Evolutionary conservation across 306 rosid species (phyloP), one percentile per base, ranked within the genome.

Genomic region (Cucurbita moschata): DNA sequence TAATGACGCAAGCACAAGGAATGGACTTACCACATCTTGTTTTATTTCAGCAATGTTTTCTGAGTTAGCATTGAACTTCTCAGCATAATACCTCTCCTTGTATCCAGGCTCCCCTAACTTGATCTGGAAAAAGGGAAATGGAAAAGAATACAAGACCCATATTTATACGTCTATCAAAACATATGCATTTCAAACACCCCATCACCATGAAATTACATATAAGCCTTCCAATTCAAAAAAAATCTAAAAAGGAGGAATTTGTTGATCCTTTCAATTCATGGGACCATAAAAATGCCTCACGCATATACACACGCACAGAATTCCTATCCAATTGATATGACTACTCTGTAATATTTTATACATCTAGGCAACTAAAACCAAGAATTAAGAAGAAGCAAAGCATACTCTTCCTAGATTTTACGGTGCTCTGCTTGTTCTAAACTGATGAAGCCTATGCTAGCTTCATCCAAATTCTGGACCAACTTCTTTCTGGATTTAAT

Each of bases 21-120:
- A 46, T 35, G 67, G 57, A 67, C 85, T 81, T 75, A 86, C 98
- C 39, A 76, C 46, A 70, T 89, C 94, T 65, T 82, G 83, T 76
- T 51, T 90, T 30, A 89, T 76, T 81, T 78, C 79, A 11, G 88
- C 90, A 78, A 89, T 89, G 77, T 89, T 89, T 80, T 84, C 92
- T 11, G 70, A 79, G 52, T 62, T 76, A 74, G 79, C 89, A 78
- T 85, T 86, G 80, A 90, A 94, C 79, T 94, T 94, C 85, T 90
- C 98, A 18, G 88, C 83, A 81, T 90, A 94, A 79, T 94, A 94
- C 87, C 98, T 86, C 78, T 85, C 97, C 81, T 86, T 94, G 88
- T 90, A 90, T 77, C 98, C 98, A 54, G 97, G 90, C 85, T 90
- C 96, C 81, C 96, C 97, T 75, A 94, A 85, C 84, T 85, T 94